Base-by-base conservation (phyloP, 2,329 filamentous ascomycete genomes). In the Aspergillus pseudoterreus region DNA sequence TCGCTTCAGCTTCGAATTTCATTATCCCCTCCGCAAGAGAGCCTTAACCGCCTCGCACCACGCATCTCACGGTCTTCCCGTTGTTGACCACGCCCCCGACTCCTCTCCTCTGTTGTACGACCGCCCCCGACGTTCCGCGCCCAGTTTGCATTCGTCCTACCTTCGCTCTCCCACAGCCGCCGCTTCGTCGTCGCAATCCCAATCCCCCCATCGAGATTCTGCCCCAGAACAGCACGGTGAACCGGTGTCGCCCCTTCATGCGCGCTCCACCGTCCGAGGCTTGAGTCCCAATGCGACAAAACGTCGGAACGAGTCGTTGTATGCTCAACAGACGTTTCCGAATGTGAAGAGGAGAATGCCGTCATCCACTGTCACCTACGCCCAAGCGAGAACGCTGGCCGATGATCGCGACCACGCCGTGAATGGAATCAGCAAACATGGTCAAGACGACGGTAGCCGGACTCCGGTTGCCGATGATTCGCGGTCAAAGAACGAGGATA, bases 91-190 rank as follows among this genome's bases (percentile, higher is more conserved):
- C 30, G 32, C 32, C 43, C 12, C 43, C 35, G 24, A 41, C 17
- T 38, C 43, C 78, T 73, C 76, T n/a, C 70, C 78, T 36, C 59
- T 68, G 43, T 65, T 68, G 58, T 66, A 72, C 51, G 65, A 71
- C 58, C 62, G 61, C 47, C 57, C 57, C 56, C 63, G 65, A 48
- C 68, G 62, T 55, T 65, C 65, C 35, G 57, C 64, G 46, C 55
- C 64, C 48, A 60, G 57, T 54, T 59, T 67, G 49, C 52, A 53
- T 38, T 47, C 52, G 32, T 59, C 63, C 22, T 48, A 56, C 47
- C 21, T 48, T 44, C 52, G 55, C 56, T 39, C 51, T 43, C 55
- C 50, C 51, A 57, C 63, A 57, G 55, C 60, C 51, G 54, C 55
- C 53, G 47, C 44, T 42, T 56, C 58, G 41, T 51, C 54, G 39